These are phyloP conservation scores for Craterostigma plantagineum DNA, from an alignment of 257 asterid species.

Conservation along the genomic window DNA sequence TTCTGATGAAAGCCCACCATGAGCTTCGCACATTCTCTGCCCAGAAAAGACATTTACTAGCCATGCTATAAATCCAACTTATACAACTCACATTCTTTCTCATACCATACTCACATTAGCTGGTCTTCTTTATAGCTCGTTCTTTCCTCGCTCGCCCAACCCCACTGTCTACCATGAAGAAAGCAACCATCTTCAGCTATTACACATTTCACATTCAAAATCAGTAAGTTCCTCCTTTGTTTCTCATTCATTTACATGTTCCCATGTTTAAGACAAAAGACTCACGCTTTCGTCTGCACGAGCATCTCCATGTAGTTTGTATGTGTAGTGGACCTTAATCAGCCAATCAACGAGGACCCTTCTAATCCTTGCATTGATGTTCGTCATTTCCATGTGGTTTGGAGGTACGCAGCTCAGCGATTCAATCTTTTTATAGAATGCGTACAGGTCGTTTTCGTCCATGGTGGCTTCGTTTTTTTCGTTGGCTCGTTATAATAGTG, in stretches of 20 bases:
- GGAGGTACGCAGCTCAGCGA: constrained; percentile 35
- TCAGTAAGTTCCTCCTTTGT: too few relatives aligned
- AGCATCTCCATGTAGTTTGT: constrained; percentile 73
- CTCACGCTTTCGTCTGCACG: constrained; percentile 52
- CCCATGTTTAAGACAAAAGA: background rate
- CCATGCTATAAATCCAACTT: too few relatives aligned
- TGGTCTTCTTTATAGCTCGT: constrained; percentile 34
- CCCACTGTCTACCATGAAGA: constrained; percentile 73
- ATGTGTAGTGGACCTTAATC: constrained; percentile 96
- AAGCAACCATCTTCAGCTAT: constrained; percentile 67
- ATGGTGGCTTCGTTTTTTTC: constrained; percentile 60
- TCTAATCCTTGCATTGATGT: constrained; percentile 76
- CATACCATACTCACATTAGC: constrained; percentile 57
- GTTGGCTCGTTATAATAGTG: constrained; percentile 11
- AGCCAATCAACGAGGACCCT: constrained; percentile 88
- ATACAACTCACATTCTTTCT: background rate
- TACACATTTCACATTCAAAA: background rate
- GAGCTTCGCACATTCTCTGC: constrained; percentile 54
- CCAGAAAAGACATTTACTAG: background rate
- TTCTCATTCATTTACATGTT: too few relatives aligned
- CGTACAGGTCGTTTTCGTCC: constrained; percentile 50
- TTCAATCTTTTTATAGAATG: constrained; percentile 38
- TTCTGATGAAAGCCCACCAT: constrained; percentile 56
- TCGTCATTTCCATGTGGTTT: constrained; percentile 39
- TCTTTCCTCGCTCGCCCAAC: constrained; percentile 41